Base-by-base conservation (phyloP, 1,284 basidiomycete genomes). In the Ganoderma meredithae region DNA sequence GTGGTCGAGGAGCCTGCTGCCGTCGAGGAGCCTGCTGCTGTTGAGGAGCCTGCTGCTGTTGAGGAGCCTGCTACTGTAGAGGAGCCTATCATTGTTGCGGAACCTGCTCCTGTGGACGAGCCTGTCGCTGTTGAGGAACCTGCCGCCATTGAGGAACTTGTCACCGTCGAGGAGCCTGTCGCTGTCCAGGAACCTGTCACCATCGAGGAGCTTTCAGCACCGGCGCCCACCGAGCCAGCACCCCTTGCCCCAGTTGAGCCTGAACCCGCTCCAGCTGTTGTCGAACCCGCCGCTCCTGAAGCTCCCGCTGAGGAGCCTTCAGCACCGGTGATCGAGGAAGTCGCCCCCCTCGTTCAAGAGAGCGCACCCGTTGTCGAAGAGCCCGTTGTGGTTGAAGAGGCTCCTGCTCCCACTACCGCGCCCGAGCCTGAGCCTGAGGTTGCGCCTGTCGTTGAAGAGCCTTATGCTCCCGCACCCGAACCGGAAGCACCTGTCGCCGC, bases 351-450 rank as follows among this genome's bases (percentile, higher is more conserved):
- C 8, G 64, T 41, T 1, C 40, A 59, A 25, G 64, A 64, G 65
- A 63, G 53, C 52, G 58, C 62, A 39, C 27, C 31, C 8, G 12
- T 49, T 22, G 55, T 31, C 27, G 62, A 63, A 56, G 62, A 63
- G 52, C 15, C 44, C 43, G 53, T 47, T 17, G 65, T 64, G 9
- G 60, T 64, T 31, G 53, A 64, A 44, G 65, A 64, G 10, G 52
- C 62, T 33, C 60, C 58, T 41, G 60, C 63, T 19, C 27, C 27
- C 17, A 0, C 55, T 22, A n/a, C 22, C 31, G 44, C 22, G 47
- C 47, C 47, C 5, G 49, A 63, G 36, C 62, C 49, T 6, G 36
- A 33, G 19, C 33, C 47, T 6, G 62, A 53, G 33, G 36, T 4
- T 39, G 36, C 17, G 5, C 31, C 52, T 27, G 49, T 15, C 58